These are phyloP conservation scores for Panicum virgatum DNA, from an alignment of 202 grass and related monocot species.

Conservation along the genomic window DNA sequence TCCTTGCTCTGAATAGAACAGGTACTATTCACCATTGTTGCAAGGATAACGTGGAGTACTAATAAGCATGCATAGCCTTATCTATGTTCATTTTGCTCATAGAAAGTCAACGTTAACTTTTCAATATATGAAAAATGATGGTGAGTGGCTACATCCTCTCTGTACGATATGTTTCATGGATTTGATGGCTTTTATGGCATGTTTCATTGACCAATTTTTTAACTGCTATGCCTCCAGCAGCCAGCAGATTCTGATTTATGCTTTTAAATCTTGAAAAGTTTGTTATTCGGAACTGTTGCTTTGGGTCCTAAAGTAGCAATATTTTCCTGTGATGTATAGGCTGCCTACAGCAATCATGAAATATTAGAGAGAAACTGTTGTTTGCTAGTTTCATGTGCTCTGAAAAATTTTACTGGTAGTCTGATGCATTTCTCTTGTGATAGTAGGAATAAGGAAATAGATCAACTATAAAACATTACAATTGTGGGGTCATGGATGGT, in stretches of 20 bases:
- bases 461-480: not conserved
- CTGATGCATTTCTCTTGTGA: not conserved
- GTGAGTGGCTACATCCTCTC: not conserved
- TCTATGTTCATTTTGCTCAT: not conserved
- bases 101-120: not conserved
- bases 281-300: not conserved
- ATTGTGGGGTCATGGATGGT: not conserved
- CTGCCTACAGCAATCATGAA: too few relatives aligned
- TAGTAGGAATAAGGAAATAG: not conserved
- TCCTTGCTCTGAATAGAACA: not conserved
- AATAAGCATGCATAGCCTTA: not conserved
- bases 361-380: not conserved
- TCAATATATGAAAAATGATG: not conserved
- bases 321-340: too few relatives aligned
- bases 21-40: not conserved
- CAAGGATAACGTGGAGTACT: not conserved
- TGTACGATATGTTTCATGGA: not conserved
- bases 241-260: not conserved
- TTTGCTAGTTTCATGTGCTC: not conserved
- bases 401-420: not conserved
- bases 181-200: not conserved
- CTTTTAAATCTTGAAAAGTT: not conserved
- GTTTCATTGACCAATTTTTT: not conserved
- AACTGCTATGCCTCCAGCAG: not conserved
- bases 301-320: not conserved